Conservation (phyloP, 495 filamentous ascomycete genomes). For the Zalerion maritima region DNA sequence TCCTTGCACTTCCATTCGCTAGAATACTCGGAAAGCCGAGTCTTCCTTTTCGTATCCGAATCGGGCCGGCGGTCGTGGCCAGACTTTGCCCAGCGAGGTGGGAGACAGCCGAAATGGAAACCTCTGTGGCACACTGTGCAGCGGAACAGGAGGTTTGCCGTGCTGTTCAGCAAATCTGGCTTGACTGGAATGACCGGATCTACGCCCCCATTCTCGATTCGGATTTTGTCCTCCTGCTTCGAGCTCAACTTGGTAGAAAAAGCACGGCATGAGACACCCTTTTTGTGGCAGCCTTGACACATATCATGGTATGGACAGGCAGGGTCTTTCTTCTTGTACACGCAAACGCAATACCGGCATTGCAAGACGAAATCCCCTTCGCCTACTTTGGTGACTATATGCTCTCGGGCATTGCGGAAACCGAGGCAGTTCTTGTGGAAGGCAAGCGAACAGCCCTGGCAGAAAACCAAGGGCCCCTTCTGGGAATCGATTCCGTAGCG, state of each 20-base stretch:
- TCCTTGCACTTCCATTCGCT: slow-evolving; percentile 60
- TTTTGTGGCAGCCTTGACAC: slow-evolving; percentile 53
- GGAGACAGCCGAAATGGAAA: slow-evolving; percentile 73
- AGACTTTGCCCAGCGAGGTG: slow-evolving; percentile 22
- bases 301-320: slow-evolving; percentile 50
- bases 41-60: too few species aligned
- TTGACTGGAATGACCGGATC: slow-evolving; percentile 59
- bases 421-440: slow-evolving; percentile 79
- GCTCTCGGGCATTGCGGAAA: slow-evolving; percentile 54
- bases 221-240: slow-evolving; percentile 66
- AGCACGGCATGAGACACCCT: slow-evolving; percentile 47
- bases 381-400: slow-evolving; percentile 84
- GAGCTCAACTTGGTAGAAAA: slow-evolving; percentile 55
- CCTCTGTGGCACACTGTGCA: slow-evolving; percentile 63
- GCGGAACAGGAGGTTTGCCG: slow-evolving; percentile 64
- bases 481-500: slow-evolving; percentile 32
- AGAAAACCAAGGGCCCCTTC: slow-evolving; percentile 58
- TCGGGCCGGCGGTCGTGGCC: slow-evolving; percentile 32
- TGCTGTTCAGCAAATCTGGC: slow-evolving; percentile 52
- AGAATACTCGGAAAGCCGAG: slow-evolving; percentile 41
- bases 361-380: slow-evolving; percentile 72
- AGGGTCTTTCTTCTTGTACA: slow-evolving; percentile 48
- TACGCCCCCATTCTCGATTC: slow-evolving; percentile 57
- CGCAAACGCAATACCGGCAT: slow-evolving; percentile 69
- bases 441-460: slow-evolving; percentile 75